phyloP scores from a whole-genome alignment of 352 stramenopile species.

The Phytophthora multivora region DNA sequence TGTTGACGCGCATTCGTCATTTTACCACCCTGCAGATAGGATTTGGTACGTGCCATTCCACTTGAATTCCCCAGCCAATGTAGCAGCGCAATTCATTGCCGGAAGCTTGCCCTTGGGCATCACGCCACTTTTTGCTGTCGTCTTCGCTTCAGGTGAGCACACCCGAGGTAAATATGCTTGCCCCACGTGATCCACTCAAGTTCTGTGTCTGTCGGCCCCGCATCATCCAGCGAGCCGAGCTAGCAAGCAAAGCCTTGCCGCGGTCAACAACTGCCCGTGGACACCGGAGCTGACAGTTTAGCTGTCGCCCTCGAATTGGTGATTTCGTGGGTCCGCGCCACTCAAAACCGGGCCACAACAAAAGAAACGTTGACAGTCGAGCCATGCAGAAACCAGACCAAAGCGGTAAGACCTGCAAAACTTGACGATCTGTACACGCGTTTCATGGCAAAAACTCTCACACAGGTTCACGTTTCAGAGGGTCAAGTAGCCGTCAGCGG shows the following conservation, averaged over 20 bases:
- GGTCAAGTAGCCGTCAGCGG: constrained; percentile 10
- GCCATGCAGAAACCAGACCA: constrained; percentile 21
- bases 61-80: neutral
- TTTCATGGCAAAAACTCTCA: neutral
- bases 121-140: neutral
- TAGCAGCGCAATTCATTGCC: neutral
- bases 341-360: constrained; percentile 26
- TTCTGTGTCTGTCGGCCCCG: neutral
- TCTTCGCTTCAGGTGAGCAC: neutral
- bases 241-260: constrained; percentile 23
- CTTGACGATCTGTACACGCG: neutral
- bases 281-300: too few relatives aligned
- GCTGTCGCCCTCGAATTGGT: constrained; percentile 34
- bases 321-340: constrained; percentile 10
- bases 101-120: neutral
- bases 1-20: constrained; percentile 7
- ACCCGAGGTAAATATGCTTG: too few relatives aligned
- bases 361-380: constrained; percentile 32
- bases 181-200: neutral
- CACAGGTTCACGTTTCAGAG: constrained; percentile 4
- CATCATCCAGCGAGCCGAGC: constrained; percentile 10
- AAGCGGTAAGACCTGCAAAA: constrained; percentile 17
- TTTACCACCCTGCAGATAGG: neutral
- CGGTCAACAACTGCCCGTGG: constrained; percentile 14
- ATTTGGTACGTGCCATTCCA: neutral